Conservation (phyloP, 148 eudicot genomes). For the Heliosperma pusillum region DNA sequence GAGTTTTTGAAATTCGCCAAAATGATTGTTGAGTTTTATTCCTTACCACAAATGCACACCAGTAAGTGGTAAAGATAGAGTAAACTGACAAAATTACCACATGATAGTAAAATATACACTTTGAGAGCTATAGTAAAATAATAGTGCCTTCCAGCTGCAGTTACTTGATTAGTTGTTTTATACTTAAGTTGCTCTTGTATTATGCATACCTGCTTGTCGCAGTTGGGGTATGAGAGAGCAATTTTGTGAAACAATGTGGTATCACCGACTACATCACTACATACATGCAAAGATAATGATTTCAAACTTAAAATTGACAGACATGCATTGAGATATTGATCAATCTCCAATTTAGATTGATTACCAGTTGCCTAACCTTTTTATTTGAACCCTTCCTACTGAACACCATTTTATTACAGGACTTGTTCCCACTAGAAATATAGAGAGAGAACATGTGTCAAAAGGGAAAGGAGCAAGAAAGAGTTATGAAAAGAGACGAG, state of each 20-base stretch:
- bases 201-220: background rate
- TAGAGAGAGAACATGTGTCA: no score
- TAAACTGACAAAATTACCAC: background rate
- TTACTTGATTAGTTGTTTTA: background rate
- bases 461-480: background rate
- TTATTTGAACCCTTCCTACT: no score
- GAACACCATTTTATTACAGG: no score
- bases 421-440: no score
- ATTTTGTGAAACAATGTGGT: no score
- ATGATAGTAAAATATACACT: no score
- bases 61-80: background rate
- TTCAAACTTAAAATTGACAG: background rate
- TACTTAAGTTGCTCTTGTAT: background rate
- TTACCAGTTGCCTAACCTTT: no score
- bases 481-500: no score
- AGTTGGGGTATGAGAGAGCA: background rate
- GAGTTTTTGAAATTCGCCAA: no score
- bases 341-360: background rate
- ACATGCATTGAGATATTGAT: background rate
- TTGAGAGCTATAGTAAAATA: background rate
- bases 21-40: no score
- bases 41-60: background rate
- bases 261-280: no score
- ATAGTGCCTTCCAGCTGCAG: background rate
- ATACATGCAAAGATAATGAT: background rate